Base-by-base conservation (phyloP, 345 rosid genomes). In the Mercurialis annua region DNA sequence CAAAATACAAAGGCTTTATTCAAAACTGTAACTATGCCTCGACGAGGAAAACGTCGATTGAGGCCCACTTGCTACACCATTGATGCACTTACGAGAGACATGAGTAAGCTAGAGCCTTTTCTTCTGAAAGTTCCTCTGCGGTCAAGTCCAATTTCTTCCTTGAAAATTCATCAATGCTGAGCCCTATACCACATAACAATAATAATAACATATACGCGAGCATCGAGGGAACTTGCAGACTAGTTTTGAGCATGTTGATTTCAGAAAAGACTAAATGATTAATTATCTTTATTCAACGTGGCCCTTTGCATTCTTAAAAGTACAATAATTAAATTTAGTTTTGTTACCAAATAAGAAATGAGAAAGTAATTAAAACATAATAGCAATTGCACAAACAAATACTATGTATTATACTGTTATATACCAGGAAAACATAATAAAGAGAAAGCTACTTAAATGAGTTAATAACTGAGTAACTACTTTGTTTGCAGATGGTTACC, bases 131-230 rank as follows among this genome's bases (percentile, higher is more conserved):
- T 81, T 94, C 99, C 30, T 78, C 89, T 58, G 95, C 97, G 0
- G 99, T 94, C 71, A 71, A 69, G 76, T 94, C 96, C 96, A 94
- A 70, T 84, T 94, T 94, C 87, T 86, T 94, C 88, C 99, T 86
- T 8, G 99, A 94, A 48, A 85, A 78, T 70, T 84, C 99, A 79
- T 94, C 97, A 27, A 94, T 89, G 1, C 75, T 62, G 51, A 94
- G 96, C 4, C 89, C 99, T 94, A 36, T 71, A 43, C 5, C 77
- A 57, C 40, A 34, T 34, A 3, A 34, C 40, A 34, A 34, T 3
- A 34, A 3, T 3, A 34, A 9, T 3, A 34, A 34, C 4, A 34
- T 4, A 34, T 34, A 3, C 4, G 9, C 9, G 40, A 34, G 9
- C 40, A 4, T 34, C 40, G 5, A 34, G 4, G 40, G 9, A 34